Base-by-base conservation (phyloP, 495 filamentous ascomycete genomes). In the Lineolata rhizophorae region DNA sequence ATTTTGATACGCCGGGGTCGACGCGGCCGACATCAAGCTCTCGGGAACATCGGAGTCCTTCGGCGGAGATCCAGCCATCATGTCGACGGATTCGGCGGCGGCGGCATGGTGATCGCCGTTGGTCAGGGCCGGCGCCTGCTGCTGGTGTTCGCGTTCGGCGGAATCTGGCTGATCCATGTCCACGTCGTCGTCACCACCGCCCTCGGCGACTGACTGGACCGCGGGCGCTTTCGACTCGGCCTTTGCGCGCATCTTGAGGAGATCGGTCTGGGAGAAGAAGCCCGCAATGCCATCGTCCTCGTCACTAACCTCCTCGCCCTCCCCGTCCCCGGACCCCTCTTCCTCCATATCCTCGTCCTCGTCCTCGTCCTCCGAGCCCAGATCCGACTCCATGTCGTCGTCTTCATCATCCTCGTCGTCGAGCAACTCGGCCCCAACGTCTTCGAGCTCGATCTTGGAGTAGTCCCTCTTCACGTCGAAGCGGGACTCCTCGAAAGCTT, bases 351-450 rank as follows among this genome's bases (percentile, higher is more conserved):
- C 61, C 11, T 55, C 64, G 24, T 70, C 62, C 18, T 64, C 61
- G 8, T 64, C 58, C 6, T 70, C 67, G 26, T 76, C 72, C 24
- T 60, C 72, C 19, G 76, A 73, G 17, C 67, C 70, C 51, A 77
- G 65, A 39, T 85, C 77, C 43, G 83, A 75, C 41, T 83, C 73
- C 84, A 93, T 92, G 37, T 85, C 78, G 4, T 77, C 72, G 6
- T 79, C 87, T 38, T 76, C 75, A 42, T 87, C 80, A 25, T 67
- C 77, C 35, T 77, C 75, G 36, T 79, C 74, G 44, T 73, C 53
- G 24, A 81, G 53, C 18, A 64, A n/a, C n/a, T n/a, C 56, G 15
- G 64, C 58, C 44, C 76, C 72, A 29, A 76, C 65, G 35, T 84
- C 71, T 16, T 80, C 78, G 3, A 67, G 36, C 34, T 66, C 53